Conservation (phyloP, 495 filamentous ascomycete species). For the Evansstolkia leycettana region DNA sequence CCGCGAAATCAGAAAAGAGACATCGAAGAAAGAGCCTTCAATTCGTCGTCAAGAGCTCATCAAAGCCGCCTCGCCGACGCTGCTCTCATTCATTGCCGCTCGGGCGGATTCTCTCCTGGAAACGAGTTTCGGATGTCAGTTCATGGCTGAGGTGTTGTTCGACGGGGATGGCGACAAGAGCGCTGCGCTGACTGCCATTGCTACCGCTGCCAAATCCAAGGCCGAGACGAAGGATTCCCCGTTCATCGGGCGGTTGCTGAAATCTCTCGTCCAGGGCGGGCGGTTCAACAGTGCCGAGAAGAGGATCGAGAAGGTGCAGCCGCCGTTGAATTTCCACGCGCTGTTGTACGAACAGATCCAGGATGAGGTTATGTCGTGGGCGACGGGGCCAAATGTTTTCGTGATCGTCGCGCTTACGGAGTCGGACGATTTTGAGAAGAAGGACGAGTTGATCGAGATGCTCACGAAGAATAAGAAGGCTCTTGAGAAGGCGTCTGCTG, state of each 20-base stretch:
- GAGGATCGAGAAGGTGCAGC: constrained; percentile 55
- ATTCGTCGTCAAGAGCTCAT: constrained; percentile 65
- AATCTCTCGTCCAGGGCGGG: constrained; percentile 77
- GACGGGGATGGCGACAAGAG: constrained; percentile 62
- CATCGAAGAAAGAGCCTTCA: constrained; percentile 82
- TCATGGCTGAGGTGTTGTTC: constrained; percentile 72
- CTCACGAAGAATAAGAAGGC: constrained; percentile 46
- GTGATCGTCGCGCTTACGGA: constrained; percentile 72
- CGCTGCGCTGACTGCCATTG: constrained; percentile 57
- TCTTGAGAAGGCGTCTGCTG: constrained; percentile 36
- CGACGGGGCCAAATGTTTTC: constrained; percentile 68
- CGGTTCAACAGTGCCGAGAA: constrained; percentile 61
- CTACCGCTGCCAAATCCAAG: constrained; percentile 51
- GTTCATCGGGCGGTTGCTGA: constrained; percentile 73
- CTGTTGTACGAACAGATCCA: constrained; percentile 67
- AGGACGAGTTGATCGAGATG: constrained; percentile 48
- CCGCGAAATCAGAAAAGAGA: constrained; percentile 59
- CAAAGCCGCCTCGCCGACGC: constrained; percentile 38
- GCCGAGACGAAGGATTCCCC: constrained; percentile 44
- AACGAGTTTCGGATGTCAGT: constrained; percentile 73
- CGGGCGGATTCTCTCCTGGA: constrained; percentile 54
- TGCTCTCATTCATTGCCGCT: constrained; percentile 59
- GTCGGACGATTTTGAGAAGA: constrained; percentile 59
- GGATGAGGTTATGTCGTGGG: constrained; percentile 71
- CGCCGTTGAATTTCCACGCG: constrained; percentile 66